Evolutionary conservation across 306 rosid genomes (phyloP).

Genomic region (Gastrolobium bilobum): DNA sequence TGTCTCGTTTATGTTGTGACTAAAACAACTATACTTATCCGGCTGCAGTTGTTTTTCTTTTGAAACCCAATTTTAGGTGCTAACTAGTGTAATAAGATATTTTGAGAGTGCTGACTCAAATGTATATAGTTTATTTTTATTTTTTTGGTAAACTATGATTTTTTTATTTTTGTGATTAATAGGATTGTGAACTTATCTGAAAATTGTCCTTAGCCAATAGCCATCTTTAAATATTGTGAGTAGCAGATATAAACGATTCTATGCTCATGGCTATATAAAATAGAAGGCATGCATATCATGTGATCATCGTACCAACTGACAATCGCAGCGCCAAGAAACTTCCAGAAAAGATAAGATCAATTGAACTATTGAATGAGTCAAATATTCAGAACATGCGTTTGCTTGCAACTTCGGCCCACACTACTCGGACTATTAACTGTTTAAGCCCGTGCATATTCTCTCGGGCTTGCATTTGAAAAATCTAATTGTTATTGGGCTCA

Average conservation of each 20-base stretch:
- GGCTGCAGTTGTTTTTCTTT: not conserved
- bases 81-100: not conserved
- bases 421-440: no score
- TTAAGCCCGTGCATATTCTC: no score
- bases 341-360: not conserved
- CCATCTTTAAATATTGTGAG: not conserved
- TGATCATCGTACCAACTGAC: not conserved
- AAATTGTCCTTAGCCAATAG: not conserved
- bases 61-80: not conserved
- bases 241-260: not conserved
- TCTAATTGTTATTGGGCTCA: no score
- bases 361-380: not conserved
- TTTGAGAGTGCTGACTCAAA: conserved; percentile 2
- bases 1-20: not conserved
- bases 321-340: not conserved
- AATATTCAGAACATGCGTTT: no score
- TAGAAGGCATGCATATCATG: conserved; percentile 9
- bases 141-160: no score
- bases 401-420: not conserved
- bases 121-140: not conserved
- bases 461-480: not conserved
- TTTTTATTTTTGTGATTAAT: not conserved
- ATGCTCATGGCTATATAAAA: not conserved
- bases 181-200: conserved; percentile 39
- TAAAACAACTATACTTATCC: conserved; percentile 12